phyloP scores from a whole-genome alignment of 768 basidiomycete species.

The Suillus sp. region DNA sequence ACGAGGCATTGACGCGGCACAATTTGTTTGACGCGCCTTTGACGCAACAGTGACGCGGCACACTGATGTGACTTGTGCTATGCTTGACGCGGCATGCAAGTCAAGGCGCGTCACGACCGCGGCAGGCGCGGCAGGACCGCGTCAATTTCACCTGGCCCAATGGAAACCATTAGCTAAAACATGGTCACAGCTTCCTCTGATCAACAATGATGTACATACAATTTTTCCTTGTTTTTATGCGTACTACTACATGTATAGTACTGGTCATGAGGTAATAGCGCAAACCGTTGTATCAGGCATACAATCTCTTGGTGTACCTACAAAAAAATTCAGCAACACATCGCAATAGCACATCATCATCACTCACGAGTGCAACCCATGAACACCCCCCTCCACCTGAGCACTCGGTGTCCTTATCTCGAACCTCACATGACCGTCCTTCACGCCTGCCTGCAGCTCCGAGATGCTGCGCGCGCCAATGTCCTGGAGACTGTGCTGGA shows the following conservation, averaged over 20 bases:
- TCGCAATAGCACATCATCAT: conserved; percentile 14
- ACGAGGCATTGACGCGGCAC: too few species aligned
- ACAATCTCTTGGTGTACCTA: conserved; percentile 63
- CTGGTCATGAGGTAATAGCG: background rate
- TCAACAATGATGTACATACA: conserved; percentile 5
- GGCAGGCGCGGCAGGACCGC: too few species aligned
- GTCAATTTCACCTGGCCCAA: too few species aligned
- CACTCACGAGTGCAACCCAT: conserved; percentile 91
- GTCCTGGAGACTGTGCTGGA: conserved; percentile 96
- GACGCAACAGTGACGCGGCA: too few species aligned
- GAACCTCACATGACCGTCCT: conserved; percentile 72
- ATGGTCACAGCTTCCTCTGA: background rate
- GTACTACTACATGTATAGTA: background rate
- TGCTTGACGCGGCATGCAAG: too few species aligned
- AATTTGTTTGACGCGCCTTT: too few species aligned
- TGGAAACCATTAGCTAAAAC: background rate
- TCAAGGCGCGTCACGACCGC: too few species aligned
- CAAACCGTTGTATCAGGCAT: conserved; percentile 33
- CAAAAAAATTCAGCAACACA: conserved; percentile 6
- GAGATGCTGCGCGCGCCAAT: conserved; percentile 73
- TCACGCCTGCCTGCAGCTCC: conserved; percentile 69
- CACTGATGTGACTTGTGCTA: too few species aligned
- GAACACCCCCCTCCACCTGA: conserved; percentile 94
- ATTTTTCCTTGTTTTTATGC: conserved; percentile 3
- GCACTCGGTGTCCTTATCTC: conserved; percentile 94